A percentile compares a stretch with the other conserved stretches of the same genome.
phyloP scores from a whole-genome alignment of 2,329 filamentous ascomycete genomes.

The Aureobasidium sp. region DNA sequence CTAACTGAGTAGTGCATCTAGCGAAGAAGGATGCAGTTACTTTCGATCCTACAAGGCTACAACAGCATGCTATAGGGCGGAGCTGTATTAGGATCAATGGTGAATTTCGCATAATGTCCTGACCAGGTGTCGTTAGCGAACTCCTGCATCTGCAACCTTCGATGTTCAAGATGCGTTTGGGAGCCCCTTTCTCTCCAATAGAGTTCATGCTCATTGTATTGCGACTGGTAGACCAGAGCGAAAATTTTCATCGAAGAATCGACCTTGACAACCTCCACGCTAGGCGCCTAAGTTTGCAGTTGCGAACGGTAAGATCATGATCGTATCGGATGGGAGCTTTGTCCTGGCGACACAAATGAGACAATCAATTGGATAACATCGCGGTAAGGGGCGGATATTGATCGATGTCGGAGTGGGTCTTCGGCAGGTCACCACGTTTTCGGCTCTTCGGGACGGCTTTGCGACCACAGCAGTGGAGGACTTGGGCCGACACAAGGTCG shows the following conservation, averaged over 20 bases:
- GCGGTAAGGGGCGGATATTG: not conserved
- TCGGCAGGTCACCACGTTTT: not conserved
- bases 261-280: not conserved
- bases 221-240: not conserved
- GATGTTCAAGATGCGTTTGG: not conserved
- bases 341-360: not conserved
- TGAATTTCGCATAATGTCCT: not conserved
- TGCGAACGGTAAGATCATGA: conserved; percentile 1
- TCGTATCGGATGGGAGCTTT: not conserved
- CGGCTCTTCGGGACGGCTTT: not conserved
- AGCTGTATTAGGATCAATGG: not conserved
- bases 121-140: not conserved
- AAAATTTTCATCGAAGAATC: not conserved
- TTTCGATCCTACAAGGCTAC: conserved; percentile 1
- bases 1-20: not conserved
- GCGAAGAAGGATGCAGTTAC: not conserved
- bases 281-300: not conserved
- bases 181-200: not conserved
- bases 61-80: not conserved
- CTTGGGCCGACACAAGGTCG: not conserved
- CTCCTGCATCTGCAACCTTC: not conserved
- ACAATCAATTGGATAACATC: not conserved
- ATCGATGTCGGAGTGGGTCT: not conserved
- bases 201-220: not conserved
- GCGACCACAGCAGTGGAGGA: not conserved